phyloP scores from a whole-genome alignment of 495 filamentous ascomycete species.

The Immersiella caudata region DNA sequence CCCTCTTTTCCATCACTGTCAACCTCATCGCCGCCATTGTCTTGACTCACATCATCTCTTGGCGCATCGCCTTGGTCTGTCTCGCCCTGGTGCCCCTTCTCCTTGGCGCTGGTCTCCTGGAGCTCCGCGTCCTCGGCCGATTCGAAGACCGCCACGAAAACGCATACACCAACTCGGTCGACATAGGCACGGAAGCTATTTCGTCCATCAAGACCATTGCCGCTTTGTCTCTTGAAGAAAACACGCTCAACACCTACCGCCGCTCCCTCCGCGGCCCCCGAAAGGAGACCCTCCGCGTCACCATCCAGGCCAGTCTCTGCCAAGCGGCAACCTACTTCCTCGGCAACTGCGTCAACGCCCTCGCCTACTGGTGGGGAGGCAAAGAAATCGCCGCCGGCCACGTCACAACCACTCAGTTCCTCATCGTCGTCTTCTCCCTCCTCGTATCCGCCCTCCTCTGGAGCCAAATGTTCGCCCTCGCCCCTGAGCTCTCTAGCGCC shows the following conservation, averaged over 20 bases:
- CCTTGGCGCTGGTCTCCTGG: slow-evolving; percentile 75
- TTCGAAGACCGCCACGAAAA: slow-evolving; percentile 72
- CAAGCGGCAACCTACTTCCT: slow-evolving; percentile 78
- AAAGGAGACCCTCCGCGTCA: slow-evolving; percentile 24
- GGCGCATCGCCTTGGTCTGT: slow-evolving; percentile 86
- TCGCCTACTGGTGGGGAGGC: slow-evolving; percentile 79
- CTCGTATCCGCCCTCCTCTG: slow-evolving; percentile 39
- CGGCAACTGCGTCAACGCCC: slow-evolving; percentile 75
- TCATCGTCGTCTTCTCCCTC: slow-evolving; percentile 69
- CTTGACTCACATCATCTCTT: slow-evolving; percentile 71
- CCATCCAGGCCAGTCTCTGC: slow-evolving; percentile 42
- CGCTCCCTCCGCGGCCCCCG: slow-evolving; percentile 24
- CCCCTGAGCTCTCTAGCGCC: slow-evolving; percentile 39
- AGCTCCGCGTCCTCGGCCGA: slow-evolving; percentile 65
- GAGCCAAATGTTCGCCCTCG: slow-evolving; percentile 40
- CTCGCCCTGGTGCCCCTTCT: slow-evolving; percentile 75
- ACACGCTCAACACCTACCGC: slow-evolving; percentile 70
- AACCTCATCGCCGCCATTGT: slow-evolving; percentile 68
- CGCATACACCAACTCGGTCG: slow-evolving; percentile 70
- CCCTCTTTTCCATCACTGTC: slow-evolving; percentile 71
- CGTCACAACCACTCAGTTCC: slow-evolving; percentile 73
- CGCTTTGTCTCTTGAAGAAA: slow-evolving; percentile 58
- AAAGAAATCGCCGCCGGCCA: slow-evolving; percentile 67
- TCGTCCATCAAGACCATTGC: slow-evolving; percentile 86
- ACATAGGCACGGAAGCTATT: slow-evolving; percentile 83